These are phyloP conservation scores for Cardamine resedifolia DNA, from an alignment of 345 rosid genomes.

Conservation along the genomic window DNA sequence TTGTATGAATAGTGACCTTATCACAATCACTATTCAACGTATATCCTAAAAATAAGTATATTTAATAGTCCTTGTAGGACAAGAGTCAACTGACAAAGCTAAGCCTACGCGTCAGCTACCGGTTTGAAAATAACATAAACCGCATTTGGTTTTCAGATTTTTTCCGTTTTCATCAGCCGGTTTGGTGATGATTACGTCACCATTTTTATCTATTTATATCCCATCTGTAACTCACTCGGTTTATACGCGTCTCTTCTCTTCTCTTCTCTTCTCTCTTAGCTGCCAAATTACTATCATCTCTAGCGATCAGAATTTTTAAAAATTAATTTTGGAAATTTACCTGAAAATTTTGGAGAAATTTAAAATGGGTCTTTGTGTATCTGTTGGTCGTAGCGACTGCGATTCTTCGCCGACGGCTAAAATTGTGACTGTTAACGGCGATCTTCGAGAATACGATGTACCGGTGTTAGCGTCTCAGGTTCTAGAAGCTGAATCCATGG, in stretches of 20 bases:
- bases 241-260: constrained; percentile 34
- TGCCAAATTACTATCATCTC: constrained; percentile 2
- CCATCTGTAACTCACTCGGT: neutral
- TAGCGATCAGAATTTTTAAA: constrained; percentile 8
- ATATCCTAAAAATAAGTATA: neutral
- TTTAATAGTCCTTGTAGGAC: constrained; percentile 13
- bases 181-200: constrained; percentile 23
- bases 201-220: constrained; percentile 18
- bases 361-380: constrained; percentile 65
- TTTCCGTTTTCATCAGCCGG: neutral
- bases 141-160: neutral
- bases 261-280: neutral
- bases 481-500: constrained; percentile 41
- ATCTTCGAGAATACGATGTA: constrained; percentile 55
- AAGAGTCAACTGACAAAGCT: constrained; percentile 26
- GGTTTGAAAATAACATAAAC: constrained; percentile 17
- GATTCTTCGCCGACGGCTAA: constrained; percentile 47
- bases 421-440: constrained; percentile 63
- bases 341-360: neutral
- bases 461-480: constrained; percentile 59
- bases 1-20: neutral
- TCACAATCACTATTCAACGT: neutral
- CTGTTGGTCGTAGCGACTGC: constrained; percentile 28
- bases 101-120: constrained; percentile 37
- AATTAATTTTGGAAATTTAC: neutral